Evolutionary conservation across 192 early-diverging fungal genomes (phyloP), one percentile per base, ranked within the genome.

Genomic region (Phlyctochytrium arcticum): DNA sequence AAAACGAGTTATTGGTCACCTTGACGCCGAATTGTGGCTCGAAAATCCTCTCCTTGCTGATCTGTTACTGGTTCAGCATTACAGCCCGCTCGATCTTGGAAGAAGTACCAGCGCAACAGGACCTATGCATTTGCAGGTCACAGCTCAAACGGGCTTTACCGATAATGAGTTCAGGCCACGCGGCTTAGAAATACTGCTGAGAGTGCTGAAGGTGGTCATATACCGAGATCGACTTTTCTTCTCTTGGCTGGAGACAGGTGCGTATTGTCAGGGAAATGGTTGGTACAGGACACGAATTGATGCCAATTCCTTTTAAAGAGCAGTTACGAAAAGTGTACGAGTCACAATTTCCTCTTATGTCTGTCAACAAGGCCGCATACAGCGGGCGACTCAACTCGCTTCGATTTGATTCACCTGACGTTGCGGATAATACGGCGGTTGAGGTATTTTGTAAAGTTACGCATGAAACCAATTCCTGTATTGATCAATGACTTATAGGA

Each of bases 11-110:
- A 49, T 80, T 42, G 67, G 68, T 2, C 67, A 59, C 17, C 62
- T 83, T 12, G 75, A 80, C 31, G 39, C 60, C 31, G 72, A 77
- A 37, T 51, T 69, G 9, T 73, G 74, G 69, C 42, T 79, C 44
- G 70, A 75, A 21, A 84, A 84, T 68, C 79, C 79, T 5, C 62
- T 74, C 34, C 36, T 84, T 9, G 79, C 79, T 21, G 82, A 81
- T 51, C 36, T 75, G 27, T 34, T 81, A 7, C 68, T 81, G 39
- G 42, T 29, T n/a, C 76, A 80, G 34, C 60, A 72, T 24, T 83
- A 83, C 56, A 50, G 50, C 36, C 71, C 75, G 10, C 75, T 69
- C 34, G 70, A 62, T 5, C 48, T 33, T 33, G 69, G 33, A 17
- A 58, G 60, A 32, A 67, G 42, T 21, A 50, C 78, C 6, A 62